These are phyloP conservation scores for Penicillium waksmanii DNA, from an alignment of 495 filamentous ascomycete genomes.

Conservation along the genomic window DNA sequence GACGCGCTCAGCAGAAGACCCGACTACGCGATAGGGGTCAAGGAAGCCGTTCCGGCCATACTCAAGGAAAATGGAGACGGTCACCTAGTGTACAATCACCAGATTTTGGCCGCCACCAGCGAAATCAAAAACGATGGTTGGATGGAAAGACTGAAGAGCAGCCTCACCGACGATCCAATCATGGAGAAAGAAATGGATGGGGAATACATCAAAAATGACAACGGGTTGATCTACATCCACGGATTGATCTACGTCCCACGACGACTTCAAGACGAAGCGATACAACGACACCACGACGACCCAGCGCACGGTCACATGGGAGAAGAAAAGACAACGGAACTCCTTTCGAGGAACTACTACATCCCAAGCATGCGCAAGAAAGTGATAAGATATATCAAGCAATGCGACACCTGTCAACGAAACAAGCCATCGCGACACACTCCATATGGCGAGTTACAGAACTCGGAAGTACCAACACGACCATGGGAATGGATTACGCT, in stretches of 20 bases:
- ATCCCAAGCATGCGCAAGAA: slow-evolving; percentile 8
- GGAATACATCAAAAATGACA: not conserved
- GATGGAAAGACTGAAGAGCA: not conserved
- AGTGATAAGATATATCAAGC: slow-evolving; percentile 13
- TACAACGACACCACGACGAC: slow-evolving; percentile 12
- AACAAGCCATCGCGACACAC: slow-evolving; percentile 9
- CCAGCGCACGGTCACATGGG: slow-evolving; percentile 7
- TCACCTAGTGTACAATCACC: slow-evolving; percentile 11
- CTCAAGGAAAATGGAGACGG: slow-evolving; percentile 12
- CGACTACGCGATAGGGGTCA: slow-evolving; percentile 16
- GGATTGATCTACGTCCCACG: slow-evolving; percentile 13
- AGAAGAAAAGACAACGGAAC: slow-evolving; percentile 13
- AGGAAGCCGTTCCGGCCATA: slow-evolving; percentile 14
- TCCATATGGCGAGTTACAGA: slow-evolving; percentile 18
- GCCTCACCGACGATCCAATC: not conserved
- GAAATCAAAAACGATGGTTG: slow-evolving; percentile 4
- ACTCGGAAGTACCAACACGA: slow-evolving; percentile 4
- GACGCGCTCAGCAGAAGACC: slow-evolving; percentile 17
- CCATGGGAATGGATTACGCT: slow-evolving; percentile 27
- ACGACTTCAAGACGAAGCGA: slow-evolving; percentile 9
- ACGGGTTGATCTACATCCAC: slow-evolving; percentile 15
- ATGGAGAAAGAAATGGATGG: not conserved
- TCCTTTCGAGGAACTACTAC: slow-evolving; percentile 14
- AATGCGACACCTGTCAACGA: slow-evolving; percentile 10
- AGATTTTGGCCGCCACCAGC: slow-evolving; percentile 8